A percentile compares a stretch with the other conserved stretches of the same genome.
Evolutionary conservation across 2,329 filamentous ascomycete genomes (phyloP).

Genomic region (Dothistroma pini): DNA sequence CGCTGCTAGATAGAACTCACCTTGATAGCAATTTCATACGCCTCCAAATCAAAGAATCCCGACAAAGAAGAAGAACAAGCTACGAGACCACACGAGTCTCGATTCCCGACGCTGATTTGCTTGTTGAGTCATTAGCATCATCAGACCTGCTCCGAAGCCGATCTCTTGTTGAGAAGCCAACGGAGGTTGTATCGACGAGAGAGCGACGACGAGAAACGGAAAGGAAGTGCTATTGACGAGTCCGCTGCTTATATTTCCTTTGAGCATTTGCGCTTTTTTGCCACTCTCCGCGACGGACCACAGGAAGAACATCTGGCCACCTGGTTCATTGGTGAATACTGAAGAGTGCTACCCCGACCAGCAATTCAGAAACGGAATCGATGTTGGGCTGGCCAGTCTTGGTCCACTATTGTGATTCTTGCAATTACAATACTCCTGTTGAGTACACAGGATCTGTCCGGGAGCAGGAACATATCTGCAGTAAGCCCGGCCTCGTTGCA

Average conservation of each 20-base stretch:
- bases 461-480: conserved; percentile 44
- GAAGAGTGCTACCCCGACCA: neutral
- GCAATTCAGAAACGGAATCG: conserved; percentile 4
- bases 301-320: conserved; percentile 3
- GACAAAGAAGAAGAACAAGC: conserved; percentile 10
- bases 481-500: conserved; percentile 39
- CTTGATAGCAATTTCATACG: conserved; percentile 25
- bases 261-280: conserved; percentile 7
- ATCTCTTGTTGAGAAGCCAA: conserved; percentile 27
- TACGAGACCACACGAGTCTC: conserved; percentile 5
- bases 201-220: conserved; percentile 11
- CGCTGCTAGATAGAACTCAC: conserved; percentile 22
- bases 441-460: conserved; percentile 43
- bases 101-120: conserved; percentile 5
- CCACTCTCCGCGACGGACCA: conserved; percentile 2
- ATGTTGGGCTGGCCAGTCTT: conserved; percentile 29
- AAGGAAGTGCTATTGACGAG: conserved; percentile 14
- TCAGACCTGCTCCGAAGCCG: conserved; percentile 7
- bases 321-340: conserved; percentile 3
- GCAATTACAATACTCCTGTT: conserved; percentile 36
- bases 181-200: conserved; percentile 26
- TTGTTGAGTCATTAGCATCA: conserved; percentile 8
- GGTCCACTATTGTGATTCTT: conserved; percentile 32
- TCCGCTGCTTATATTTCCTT: conserved; percentile 16
- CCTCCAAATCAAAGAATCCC: conserved; percentile 20